Base-by-base conservation (phyloP, 75 land plant species). In the Picea sitchensis region DNA sequence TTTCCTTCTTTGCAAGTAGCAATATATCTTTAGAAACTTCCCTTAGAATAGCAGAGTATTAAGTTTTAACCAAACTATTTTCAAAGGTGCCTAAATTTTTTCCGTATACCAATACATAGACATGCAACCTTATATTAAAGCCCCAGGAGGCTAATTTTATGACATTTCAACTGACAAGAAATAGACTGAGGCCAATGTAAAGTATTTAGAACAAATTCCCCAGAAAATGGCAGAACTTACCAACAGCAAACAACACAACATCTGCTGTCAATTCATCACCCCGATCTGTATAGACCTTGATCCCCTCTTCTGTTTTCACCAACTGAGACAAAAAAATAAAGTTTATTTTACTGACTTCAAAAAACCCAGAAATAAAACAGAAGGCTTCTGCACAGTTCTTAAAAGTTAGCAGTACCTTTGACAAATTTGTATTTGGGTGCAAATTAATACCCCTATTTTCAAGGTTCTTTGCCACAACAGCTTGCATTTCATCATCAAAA, bases 401-500 rank as follows among this genome's bases (percentile, higher is more conserved):
- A 23, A 11, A 79, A 32, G 38, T 54, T 6, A n/a, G 36, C 72
- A 62, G 59, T 79, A 95, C 96, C 95, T 95, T 91, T 23, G 86
- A 71, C 31, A 97, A 69, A 65, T 65, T 93, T 80, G 88, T 87
- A 23, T 75, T 59, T 5, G 98, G 94, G 80, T 95, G 99, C 78
- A 91, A 63, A 47, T 84, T 92, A 65, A 97, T 87, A 57, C 96
- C 98, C 78, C 98, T 87, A 68, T 87, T 90, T 84, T 97, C 91
- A 81, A 97, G 86, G 79, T 97, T 95, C 80, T 77, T 88, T 12
- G 98, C 94, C 78, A 95, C 99, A 44, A 86, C 91, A 75, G 88
- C 86, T 77, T 96, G 84, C 99, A 97, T 95, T 84, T 97, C 99
- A 82, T 93, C 92, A 79, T 97, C 99, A 90, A 97, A 95, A 38